Base-by-base conservation (phyloP, 805 yeast genomes). In the Lachancea nothofagi region DNA sequence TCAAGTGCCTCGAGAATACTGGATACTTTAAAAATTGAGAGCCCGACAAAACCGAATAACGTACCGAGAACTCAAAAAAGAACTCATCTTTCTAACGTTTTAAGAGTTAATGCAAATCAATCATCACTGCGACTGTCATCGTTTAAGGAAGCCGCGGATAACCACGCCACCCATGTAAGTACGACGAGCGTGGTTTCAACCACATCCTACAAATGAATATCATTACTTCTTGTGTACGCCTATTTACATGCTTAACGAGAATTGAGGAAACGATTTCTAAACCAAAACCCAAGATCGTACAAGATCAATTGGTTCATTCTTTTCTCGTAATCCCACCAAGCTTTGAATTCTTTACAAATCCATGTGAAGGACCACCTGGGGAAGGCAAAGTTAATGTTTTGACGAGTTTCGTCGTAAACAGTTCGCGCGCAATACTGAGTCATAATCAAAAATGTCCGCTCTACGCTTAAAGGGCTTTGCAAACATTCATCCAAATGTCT, bases 341-440 rank as follows among this genome's bases (percentile, higher is more conserved):
- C 50, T 26, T 32, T 37, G 2, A 57, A 24, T 33, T 55, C 51
- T n/a, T 39, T 36, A 37, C 48, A 44, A 12, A 47, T 36, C 63
- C 63, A 58, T 10, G 20, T 29, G 6, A 51, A 20, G 7, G 59
- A 48, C 61, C 63, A 56, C 40, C 43, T 51, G 2, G 27, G 33
- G 41, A 42, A 45, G 4, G 39, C 25, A 8, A 28, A 22, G 35
- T 49, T 49, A 8, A 53, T 50, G 14, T 41, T 39, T 43, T 79
- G 85, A 14, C 62, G 55, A 3, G 75, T 72, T 53, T 86, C 95
- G n/a, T 70, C 71, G 51, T 77, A 84, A 1, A 86, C 90, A 0
- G 87, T 77, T 18, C 67, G 65, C 0, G 97, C 89, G 66, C 97
- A 93, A 59, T 93, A 90, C 23, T 77, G 75, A 2, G 96, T 93